A percentile compares a stretch with the other conserved stretches of the same genome.
Conservation (phyloP, 2,329 filamentous ascomycete species). For the Xylariaceae sp. region DNA sequence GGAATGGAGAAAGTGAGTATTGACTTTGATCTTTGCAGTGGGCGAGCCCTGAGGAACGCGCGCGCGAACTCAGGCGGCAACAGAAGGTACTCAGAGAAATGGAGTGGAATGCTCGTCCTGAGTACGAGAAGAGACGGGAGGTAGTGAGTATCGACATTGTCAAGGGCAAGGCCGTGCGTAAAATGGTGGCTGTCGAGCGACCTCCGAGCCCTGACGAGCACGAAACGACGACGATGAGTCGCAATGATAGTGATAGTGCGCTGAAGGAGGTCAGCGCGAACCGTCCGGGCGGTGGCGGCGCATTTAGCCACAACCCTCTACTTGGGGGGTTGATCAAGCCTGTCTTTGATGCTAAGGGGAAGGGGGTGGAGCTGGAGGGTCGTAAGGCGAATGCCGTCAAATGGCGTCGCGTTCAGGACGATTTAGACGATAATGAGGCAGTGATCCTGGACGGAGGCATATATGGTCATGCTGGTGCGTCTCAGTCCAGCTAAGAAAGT, state of each 20-base stretch:
- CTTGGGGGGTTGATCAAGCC: constrained; percentile 62
- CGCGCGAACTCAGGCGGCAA: constrained; percentile 76
- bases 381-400: constrained; percentile 40
- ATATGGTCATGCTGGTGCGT: constrained; percentile 3
- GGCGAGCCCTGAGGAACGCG: constrained; percentile 78
- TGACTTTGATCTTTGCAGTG: constrained; percentile 41
- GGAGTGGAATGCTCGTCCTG: constrained; percentile 78
- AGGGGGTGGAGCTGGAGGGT: constrained; percentile 41
- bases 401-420: constrained; percentile 59
- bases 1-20: neutral
- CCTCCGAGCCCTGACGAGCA: constrained; percentile 50
- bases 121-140: constrained; percentile 82
- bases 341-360: constrained; percentile 50
- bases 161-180: constrained; percentile 68
- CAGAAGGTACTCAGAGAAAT: constrained; percentile 78
- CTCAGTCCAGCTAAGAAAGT: neutral
- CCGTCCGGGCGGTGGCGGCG: constrained; percentile 41
- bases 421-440: constrained; percentile 52
- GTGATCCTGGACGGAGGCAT: constrained; percentile 34
- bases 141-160: constrained; percentile 81
- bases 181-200: constrained; percentile 60
- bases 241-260: constrained; percentile 9
- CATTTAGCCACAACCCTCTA: constrained; percentile 65
- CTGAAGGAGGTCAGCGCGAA: constrained; percentile 36
- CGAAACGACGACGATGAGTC: constrained; percentile 28